Base-by-base conservation (phyloP, 208 protist species). In the Crithidia expoeki region DNA sequence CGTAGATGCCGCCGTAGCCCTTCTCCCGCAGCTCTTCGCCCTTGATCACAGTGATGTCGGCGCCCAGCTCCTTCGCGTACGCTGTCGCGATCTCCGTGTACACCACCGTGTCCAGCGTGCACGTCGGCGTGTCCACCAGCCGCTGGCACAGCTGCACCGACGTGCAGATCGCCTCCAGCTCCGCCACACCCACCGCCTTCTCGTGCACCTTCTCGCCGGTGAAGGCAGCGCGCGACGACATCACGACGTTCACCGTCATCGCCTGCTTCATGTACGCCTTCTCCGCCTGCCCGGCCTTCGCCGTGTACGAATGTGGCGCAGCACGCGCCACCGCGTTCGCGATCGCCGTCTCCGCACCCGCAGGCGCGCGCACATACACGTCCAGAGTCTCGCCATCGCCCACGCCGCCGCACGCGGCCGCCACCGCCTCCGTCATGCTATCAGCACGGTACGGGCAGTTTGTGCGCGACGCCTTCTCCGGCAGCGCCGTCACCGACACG, bases 61-160 rank as follows among this genome's bases (percentile, higher is more conserved):
- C 80, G 9, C 74, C 80, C 27, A 90, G 76, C 63, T 72, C 72
- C 67, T 75, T 66, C 4, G 84, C 86, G 60, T 89, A 84, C 33
- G 57, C 75, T 19, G 73, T 17, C 27, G 79, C 86, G 50, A 96
- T 89, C 65, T 88, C 80, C n/a, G 84, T 65, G 64, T 88, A 94
- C 34, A 80, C 76, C 6, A 86, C 61, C 25, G 91, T 96, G 79
- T 92, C 78, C 12, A 96, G 84, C 49, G 86, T 42, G 74, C 79
- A 83, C 14, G 91, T 49, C 44, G 91, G 91, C n/a, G 88, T 78
- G 73, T 96, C 91, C 25, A 96, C 85, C 55, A 96, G 80, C 14
- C 88, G 83, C 81, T 89, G 84, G 73, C 82, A 90, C 64, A 96
- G 81, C 76, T 96, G 91, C 40, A 90, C 81, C 16, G 72, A 85